Conservation (phyloP, 2,329 filamentous ascomycete genomes). For the Fusarium sp. region DNA sequence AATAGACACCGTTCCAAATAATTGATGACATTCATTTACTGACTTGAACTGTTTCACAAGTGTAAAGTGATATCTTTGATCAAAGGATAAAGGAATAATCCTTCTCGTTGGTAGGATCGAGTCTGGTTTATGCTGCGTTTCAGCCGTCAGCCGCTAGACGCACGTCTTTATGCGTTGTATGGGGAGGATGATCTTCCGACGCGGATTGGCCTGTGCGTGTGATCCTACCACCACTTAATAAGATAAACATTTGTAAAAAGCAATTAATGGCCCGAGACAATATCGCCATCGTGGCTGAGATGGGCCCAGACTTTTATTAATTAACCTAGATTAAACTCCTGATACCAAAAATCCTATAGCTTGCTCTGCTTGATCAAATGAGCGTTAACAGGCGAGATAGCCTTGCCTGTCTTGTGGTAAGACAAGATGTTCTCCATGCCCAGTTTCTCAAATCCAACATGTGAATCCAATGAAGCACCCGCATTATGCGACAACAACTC, state of each 20-base stretch:
- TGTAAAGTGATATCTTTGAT: background rate
- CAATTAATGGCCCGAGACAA: background rate
- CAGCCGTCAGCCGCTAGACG: slow-evolving; percentile 17
- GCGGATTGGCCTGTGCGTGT: background rate
- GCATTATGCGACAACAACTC: slow-evolving; percentile 45
- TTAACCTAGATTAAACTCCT: background rate
- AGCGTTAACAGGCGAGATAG: slow-evolving; percentile 43
- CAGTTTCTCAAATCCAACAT: slow-evolving; percentile 43
- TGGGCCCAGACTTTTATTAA: background rate
- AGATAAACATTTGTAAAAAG: background rate
- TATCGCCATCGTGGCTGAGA: background rate
- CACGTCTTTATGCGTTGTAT: slow-evolving; percentile 24
- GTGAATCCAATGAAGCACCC: slow-evolving; percentile 43
- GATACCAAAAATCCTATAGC: slow-evolving; percentile 15
- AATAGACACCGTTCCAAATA: background rate
- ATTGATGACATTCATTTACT: background rate
- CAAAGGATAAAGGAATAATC: background rate
- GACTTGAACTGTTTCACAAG: slow-evolving; percentile 7
- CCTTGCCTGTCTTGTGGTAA: slow-evolving; percentile 40
- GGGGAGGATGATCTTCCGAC: background rate
- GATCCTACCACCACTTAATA: slow-evolving; percentile 10
- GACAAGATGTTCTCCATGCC: slow-evolving; percentile 46
- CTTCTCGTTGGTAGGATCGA: slow-evolving; percentile 15
- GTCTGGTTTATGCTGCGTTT: slow-evolving; percentile 16
- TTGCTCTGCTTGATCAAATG: slow-evolving; percentile 45